Evolutionary conservation across 257 asterid genomes (phyloP), one percentile per base, ranked within the genome.

Genomic region (Agastache rugosa): DNA sequence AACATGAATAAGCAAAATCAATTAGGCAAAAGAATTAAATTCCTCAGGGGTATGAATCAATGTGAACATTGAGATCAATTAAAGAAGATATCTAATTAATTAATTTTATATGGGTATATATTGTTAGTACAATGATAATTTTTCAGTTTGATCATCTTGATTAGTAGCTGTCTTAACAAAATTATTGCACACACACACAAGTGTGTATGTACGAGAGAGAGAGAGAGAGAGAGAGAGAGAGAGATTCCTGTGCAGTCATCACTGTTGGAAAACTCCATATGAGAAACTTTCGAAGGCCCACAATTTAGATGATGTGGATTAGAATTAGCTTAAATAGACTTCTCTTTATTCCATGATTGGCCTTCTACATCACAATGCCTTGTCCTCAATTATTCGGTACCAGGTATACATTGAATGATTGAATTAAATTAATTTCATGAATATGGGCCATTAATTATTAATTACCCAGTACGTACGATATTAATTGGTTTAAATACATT

Each of bases 341-440:
- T 62, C 56, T 71, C 68, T 29, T 41, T n/a, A 41, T 63, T 42
- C 69, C 54, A 55, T 77, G 62, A 70, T 77, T 70, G 17, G 44
- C 11, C 3, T 27, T 29, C 47, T 71, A 77, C 72, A 70, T 70
- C 77, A 70, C 27, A 77, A 22, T 61, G 22, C 58, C 58, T 75
- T 27, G 25, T 37, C 60, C 37, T 65, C 64, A 34, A 72, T 76
- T 68, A 68, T 75, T 67, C 44, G 61, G 54, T 67, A 54, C 63
- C 55, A 20, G n/a, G 19, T 27, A 74, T 19, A 53, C 48, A 64
- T 37, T 12, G 1, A 25, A 64, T 64, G 22, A 64, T 41, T 41
- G 22, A 1, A 64, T 41, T 20, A 41, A 0, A 17, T 37, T 39
- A 17, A n/a, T 39, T 41, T 11, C 22, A 56, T 5, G n/a, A 23